These are phyloP conservation scores for Geranium brycei DNA, from an alignment of 345 rosid species.

Conservation along the genomic window DNA sequence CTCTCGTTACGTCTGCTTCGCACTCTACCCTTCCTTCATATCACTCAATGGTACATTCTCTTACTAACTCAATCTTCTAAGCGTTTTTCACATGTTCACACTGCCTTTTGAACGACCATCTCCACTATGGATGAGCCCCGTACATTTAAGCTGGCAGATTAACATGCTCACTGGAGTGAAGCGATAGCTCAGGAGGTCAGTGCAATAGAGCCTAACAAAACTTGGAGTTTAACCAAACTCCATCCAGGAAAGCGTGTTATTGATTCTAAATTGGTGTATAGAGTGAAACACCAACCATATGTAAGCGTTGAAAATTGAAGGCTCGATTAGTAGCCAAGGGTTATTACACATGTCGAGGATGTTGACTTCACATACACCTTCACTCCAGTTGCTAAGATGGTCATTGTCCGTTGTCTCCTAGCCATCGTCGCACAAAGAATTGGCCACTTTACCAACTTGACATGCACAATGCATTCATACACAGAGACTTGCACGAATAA, in stretches of 20 bases:
- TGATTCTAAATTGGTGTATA: conserved; percentile 5
- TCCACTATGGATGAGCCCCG: not conserved
- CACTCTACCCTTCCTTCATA: not conserved
- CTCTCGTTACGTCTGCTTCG: not conserved
- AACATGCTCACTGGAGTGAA: not conserved
- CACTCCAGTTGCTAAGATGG: not conserved
- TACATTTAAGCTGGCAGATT: not conserved
- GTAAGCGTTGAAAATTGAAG: not conserved
- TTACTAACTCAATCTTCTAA: not conserved
- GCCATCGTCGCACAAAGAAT: not conserved
- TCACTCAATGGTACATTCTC: not conserved
- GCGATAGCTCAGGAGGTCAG: not conserved
- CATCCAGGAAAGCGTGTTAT: not conserved
- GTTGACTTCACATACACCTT: conserved; percentile 5
- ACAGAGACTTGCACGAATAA: not conserved
- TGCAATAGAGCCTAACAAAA: not conserved
- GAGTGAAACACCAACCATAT: conserved; percentile 1
- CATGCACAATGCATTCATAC: too few relatives aligned
- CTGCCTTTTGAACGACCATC: not conserved
- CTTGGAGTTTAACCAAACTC: not conserved
- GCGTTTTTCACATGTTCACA: not conserved
- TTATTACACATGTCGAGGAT: not conserved
- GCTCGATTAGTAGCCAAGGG: conserved; percentile 1
- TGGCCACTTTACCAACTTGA: not conserved
- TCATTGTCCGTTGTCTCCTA: not conserved